A percentile compares a stretch with the other conserved stretches of the same genome.
phyloP scores from a whole-genome alignment of 257 asterid species.

The Fraxinus pennsylvanica region DNA sequence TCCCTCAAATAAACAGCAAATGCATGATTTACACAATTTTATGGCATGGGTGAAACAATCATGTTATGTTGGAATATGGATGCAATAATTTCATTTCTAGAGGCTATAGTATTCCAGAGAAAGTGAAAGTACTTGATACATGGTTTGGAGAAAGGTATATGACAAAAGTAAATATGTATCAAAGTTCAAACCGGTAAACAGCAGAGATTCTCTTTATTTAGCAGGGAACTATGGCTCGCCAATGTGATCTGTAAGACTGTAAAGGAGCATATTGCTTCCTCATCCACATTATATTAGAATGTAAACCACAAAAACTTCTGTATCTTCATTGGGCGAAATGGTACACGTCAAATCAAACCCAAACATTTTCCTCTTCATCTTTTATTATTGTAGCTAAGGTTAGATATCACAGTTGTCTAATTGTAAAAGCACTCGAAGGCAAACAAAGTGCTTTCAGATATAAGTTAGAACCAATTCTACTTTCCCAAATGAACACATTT shows the following conservation, averaged over 20 bases:
- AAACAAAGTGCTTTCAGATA: background rate
- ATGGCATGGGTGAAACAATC: background rate
- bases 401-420: background rate
- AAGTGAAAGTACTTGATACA: background rate
- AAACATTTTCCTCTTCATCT: background rate
- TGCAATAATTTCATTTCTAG: background rate
- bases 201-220: background rate
- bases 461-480: background rate
- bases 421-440: background rate
- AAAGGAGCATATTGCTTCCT: background rate
- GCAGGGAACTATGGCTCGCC: background rate
- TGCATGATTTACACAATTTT: background rate
- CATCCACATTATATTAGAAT: background rate
- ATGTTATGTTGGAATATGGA: background rate
- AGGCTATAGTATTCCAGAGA: background rate
- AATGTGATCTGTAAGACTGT: background rate
- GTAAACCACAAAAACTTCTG: background rate
- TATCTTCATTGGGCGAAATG: background rate
- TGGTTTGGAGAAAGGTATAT: background rate
- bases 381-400: background rate
- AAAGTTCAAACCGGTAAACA: background rate
- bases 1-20: background rate
- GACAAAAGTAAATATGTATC: background rate
- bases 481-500: background rate
- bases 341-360: background rate